Evolutionary conservation across 768 basidiomycete species (phyloP), one percentile per base, ranked within the genome.

Genomic region (Agaricus blazei): DNA sequence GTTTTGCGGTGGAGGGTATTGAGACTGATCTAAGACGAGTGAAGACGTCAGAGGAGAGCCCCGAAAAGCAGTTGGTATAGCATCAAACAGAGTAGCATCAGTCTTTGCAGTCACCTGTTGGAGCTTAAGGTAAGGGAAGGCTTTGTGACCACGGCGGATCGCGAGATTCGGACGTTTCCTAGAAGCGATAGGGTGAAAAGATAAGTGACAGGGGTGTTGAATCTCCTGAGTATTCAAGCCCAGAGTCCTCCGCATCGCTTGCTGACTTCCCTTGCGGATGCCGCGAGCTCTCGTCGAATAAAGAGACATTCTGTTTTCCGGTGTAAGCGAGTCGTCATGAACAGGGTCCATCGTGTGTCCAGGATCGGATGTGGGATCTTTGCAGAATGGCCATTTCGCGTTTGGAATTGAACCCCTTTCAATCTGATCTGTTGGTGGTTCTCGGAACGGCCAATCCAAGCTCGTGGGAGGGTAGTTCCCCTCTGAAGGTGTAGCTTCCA

Each of bases 11-110:
- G 12, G 41, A 8, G 31, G 42, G 19, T 19, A 14, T 28, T 2
- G 48, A 5, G n/a, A 29, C 3, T 36, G 41, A n/a, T 34, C 26
- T 8, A 44, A 31, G 23, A 38, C 14, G 1, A 41, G 31, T 5
- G 48, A 56, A 37, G 41, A 24, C 8, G 37, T 11, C 11, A 37
- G 41, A 8, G 42, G 43, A 28, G 48, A 45, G 48, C 48, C 48
- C 28, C 34, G 41, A 24, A 50, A 50, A 15, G 54, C 42, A 28
- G 48, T 50, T 14, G 46, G 54, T n/a, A 56, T 43, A 23, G 42
- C 49, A 29, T 50, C 48, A 43, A 36, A 55, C 4, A 46, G 31
- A 3, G 47, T 15, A 11, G 26, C 43, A 34, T 55, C 54, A 5
- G 29, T 45, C 26, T 19, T 56, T 36, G 11, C n/a, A 19, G n/a